These are phyloP conservation scores for Yarrowia phangngaensis DNA, from an alignment of 805 yeast species.

Conservation along the genomic window DNA sequence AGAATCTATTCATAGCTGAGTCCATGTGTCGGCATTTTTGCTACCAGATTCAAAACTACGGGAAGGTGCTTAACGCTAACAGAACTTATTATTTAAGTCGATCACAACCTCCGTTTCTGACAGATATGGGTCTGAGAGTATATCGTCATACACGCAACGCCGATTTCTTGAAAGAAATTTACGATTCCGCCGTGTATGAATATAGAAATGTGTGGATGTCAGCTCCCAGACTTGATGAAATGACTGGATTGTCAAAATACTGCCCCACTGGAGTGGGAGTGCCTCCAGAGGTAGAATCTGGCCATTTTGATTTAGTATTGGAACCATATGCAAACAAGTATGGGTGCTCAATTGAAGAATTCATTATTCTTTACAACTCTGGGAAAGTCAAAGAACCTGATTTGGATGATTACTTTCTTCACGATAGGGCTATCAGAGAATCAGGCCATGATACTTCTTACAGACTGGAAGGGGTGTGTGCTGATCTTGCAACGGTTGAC, in stretches of 20 bases:
- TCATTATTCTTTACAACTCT: constrained; percentile 64
- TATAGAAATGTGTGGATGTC: constrained; percentile 76
- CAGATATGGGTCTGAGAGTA: constrained; percentile 81
- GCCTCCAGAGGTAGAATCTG: constrained; percentile 93
- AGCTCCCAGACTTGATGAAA: constrained; percentile 65
- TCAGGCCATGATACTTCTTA: constrained; percentile 95
- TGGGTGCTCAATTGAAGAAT: constrained; percentile 54
- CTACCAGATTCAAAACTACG: constrained; percentile 84
- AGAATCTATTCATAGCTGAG: constrained; percentile 57
- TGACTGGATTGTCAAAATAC: constrained; percentile 79
- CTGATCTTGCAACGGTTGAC: constrained; percentile 85
- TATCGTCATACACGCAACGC: constrained; percentile 48
- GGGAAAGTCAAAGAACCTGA: constrained; percentile 66
- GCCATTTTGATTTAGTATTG: constrained; percentile 75
- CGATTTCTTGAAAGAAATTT: constrained; percentile 61
- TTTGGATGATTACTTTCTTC: constrained; percentile 83
- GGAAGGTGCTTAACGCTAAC: constrained; percentile 90
- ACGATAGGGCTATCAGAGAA: constrained; percentile 93
- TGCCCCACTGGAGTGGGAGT: constrained; percentile 90
- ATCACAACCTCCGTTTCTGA: constrained; percentile 94
- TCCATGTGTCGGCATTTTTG: constrained; percentile 92
- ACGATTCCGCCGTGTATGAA: constrained; percentile 79
- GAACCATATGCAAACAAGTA: constrained; percentile 65
- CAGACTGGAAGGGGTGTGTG: constrained; percentile 85
- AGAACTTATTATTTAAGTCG: constrained; percentile 85